Conservation (phyloP, 164 flowering plant species). For the Nelumbo lutea region DNA sequence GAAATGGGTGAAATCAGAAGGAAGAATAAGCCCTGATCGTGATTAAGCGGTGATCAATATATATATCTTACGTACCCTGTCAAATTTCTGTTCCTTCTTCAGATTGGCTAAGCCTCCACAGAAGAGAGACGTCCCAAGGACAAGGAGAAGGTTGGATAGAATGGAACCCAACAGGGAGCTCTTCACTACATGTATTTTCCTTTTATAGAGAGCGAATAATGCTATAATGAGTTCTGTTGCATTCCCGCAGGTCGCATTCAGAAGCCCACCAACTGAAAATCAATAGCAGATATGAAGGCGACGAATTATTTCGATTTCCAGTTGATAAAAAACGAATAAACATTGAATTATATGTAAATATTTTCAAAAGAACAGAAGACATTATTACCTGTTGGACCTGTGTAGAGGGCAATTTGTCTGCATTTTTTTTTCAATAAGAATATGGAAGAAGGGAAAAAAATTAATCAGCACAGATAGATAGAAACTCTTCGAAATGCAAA, state of each 20-base stretch:
- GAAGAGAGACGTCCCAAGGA: slow-evolving; percentile 83
- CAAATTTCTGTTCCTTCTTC: slow-evolving; percentile 56
- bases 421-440: slow-evolving; percentile 7
- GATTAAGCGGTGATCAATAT: neutral
- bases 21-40: neutral
- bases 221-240: slow-evolving; percentile 93
- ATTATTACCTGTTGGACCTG: slow-evolving; percentile 82
- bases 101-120: slow-evolving; percentile 81
- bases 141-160: slow-evolving; percentile 89
- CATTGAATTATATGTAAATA: too few relatives aligned
- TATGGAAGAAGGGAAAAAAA: neutral
- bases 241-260: slow-evolving; percentile 99
- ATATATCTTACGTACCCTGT: slow-evolving; percentile 44
- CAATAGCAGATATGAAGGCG: neutral
- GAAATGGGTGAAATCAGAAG: neutral
- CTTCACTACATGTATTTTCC: slow-evolving; percentile 68
- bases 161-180: slow-evolving; percentile 86
- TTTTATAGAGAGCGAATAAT: slow-evolving; percentile 51
- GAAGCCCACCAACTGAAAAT: slow-evolving; percentile 80
- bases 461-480: neutral
- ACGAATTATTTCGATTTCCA: neutral
- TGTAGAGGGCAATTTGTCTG: slow-evolving; percentile 86
- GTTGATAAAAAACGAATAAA: too few relatives aligned
- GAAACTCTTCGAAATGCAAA: neutral
- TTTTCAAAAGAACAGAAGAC: too few relatives aligned